phyloP scores from a whole-genome alignment of 2,329 filamentous ascomycete species.

The Ophiostoma populinum region DNA sequence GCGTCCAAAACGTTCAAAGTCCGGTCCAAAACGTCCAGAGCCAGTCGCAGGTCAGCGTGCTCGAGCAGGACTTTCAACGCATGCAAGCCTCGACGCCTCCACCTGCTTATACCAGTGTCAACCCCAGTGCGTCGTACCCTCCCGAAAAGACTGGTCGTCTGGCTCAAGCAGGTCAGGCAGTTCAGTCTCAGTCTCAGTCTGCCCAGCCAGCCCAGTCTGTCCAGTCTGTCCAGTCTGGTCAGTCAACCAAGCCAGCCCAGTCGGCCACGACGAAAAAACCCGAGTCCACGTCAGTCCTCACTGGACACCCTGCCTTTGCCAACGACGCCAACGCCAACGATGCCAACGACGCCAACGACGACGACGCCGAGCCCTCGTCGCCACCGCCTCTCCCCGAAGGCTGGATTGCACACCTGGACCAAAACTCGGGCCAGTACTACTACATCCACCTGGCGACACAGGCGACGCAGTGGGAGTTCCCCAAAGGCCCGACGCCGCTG shows the following conservation, averaged over 20 bases:
- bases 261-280: constrained; percentile 38
- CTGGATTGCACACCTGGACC: constrained; percentile 94
- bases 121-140: constrained; percentile 27
- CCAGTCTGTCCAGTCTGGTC: not conserved
- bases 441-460: constrained; percentile 94
- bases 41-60: constrained; percentile 51
- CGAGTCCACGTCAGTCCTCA: too few species aligned
- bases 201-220: constrained; percentile 5
- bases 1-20: too few species aligned
- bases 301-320: constrained; percentile 80
- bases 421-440: constrained; percentile 94
- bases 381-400: constrained; percentile 90
- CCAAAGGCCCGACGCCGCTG: constrained; percentile 82
- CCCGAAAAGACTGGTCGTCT: too few species aligned
- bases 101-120: constrained; percentile 83
- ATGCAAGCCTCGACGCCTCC: constrained; percentile 73
- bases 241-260: constrained; percentile 10
- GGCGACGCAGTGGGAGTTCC: constrained; percentile 97
- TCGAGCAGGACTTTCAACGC: constrained; percentile 74
- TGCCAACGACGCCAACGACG: constrained; percentile 27
- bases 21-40: too few species aligned
- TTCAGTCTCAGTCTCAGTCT: too few species aligned
- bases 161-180: too few species aligned
- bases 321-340: constrained; percentile 51
- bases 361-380: constrained; percentile 47